Conservation (phyloP, 2,329 filamentous ascomycete species). For the Arthrobotrys musiformis region DNA sequence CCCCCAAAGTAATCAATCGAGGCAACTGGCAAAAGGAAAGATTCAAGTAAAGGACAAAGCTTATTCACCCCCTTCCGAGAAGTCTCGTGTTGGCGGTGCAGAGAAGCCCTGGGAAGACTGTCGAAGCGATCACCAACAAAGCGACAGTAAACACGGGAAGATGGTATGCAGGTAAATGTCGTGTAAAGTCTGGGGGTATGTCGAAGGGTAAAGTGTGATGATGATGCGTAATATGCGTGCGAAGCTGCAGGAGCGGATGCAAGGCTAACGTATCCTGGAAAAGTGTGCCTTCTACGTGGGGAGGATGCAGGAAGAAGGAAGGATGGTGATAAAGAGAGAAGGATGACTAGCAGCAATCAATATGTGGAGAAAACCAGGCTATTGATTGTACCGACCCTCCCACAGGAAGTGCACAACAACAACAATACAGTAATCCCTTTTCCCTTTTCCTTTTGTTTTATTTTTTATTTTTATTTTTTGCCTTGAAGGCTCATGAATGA, state of each 20-base stretch:
- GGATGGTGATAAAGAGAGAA: constrained; percentile 53
- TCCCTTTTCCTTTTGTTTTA: constrained; percentile 1
- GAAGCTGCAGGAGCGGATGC: constrained; percentile 55
- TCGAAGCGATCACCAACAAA: constrained; percentile 56
- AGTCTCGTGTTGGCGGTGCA: constrained; percentile 55
- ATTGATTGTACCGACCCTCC: constrained; percentile 47
- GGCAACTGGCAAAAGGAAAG: constrained; percentile 54
- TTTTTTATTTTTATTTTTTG: no score
- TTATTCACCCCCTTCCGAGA: constrained; percentile 39
- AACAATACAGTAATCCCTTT: constrained; percentile 35
- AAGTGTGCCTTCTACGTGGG: constrained; percentile 54
- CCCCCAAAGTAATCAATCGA: constrained; percentile 54
- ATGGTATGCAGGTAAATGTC: constrained; percentile 55
- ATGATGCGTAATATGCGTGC: constrained; percentile 56
- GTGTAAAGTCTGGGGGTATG: constrained; percentile 51
- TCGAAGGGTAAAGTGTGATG: constrained; percentile 40
- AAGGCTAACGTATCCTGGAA: constrained; percentile 56
- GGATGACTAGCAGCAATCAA: constrained; percentile 49
- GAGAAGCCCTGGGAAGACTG: constrained; percentile 53
- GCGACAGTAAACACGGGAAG: constrained; percentile 47
- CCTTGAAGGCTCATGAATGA: constrained; percentile 38
- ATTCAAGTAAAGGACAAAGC: constrained; percentile 44
- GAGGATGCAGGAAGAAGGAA: constrained; percentile 55
- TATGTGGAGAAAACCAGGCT: constrained; percentile 49
- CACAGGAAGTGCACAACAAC: constrained; percentile 47